phyloP scores from a whole-genome alignment of 805 yeast genomes.

The Zygosaccharomyces siamensis region DNA sequence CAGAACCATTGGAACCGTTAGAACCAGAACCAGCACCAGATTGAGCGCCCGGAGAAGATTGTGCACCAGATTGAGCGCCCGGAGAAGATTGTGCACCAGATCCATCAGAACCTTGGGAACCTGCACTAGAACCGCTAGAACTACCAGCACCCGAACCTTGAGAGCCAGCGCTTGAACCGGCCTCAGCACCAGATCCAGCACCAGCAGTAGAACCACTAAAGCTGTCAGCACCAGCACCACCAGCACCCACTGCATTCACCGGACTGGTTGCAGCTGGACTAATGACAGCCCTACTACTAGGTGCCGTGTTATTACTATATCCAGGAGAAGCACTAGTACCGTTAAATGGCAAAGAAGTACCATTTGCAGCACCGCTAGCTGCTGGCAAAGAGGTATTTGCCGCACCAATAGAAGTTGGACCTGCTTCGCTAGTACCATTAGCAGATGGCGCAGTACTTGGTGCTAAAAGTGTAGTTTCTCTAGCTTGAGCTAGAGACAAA shows the following conservation, averaged over 20 bases:
- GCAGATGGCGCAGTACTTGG: not conserved
- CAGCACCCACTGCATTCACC: not conserved
- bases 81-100: not conserved
- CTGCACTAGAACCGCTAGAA: not conserved
- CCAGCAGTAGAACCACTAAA: too few species aligned
- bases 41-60: not conserved
- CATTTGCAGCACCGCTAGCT: not conserved
- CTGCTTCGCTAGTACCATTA: not conserved
- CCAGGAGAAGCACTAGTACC: not conserved
- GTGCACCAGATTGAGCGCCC: constrained; percentile 1
- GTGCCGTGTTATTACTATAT: not conserved
- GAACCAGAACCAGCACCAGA: constrained; percentile 1
- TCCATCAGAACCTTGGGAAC: not conserved
- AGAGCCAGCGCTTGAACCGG: not conserved
- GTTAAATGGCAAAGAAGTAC: not conserved
- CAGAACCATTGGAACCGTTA: not conserved
- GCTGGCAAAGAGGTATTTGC: not conserved
- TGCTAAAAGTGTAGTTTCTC: not conserved
- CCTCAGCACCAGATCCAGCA: too few species aligned
- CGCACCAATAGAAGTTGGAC: not conserved
- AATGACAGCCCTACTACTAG: not conserved
- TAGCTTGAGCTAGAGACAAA: constrained; percentile 1
- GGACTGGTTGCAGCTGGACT: not conserved
- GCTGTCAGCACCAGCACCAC: not conserved
- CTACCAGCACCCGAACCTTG: not conserved